Evolutionary conservation across 805 yeast genomes (phyloP).

Genomic region (Saturnispora diversa): DNA sequence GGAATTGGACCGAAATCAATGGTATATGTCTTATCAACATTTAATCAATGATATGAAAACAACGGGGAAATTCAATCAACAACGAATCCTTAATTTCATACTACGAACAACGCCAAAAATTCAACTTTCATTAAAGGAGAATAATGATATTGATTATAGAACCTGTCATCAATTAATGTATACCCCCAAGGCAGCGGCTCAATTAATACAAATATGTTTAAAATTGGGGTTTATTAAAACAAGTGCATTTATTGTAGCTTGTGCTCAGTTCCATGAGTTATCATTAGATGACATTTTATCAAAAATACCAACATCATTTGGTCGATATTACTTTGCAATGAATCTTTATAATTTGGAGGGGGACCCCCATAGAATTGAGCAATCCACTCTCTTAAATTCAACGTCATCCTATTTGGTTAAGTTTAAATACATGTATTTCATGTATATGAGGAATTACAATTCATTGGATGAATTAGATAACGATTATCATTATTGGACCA

Average conservation of each 20-base stretch:
- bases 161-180: neutral
- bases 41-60: constrained; percentile 1
- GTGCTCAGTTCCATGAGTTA: too few species aligned
- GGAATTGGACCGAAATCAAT: neutral
- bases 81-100: constrained; percentile 1
- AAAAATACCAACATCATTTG: neutral
- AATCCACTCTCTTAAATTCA: too few species aligned
- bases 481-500: constrained; percentile 1
- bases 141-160: neutral
- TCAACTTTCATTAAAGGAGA: neutral
- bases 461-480: neutral
- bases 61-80: constrained; percentile 1
- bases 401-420: too few species aligned
- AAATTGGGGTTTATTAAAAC: constrained; percentile 1
- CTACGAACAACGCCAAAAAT: neutral
- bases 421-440: constrained; percentile 5
- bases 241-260: constrained; percentile 1
- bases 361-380: neutral
- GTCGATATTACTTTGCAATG: neutral
- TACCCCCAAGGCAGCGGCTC: neutral
- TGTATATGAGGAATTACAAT: constrained; percentile 2
- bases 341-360: constrained; percentile 1
- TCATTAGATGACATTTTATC: neutral
- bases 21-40: neutral
- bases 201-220: constrained; percentile 1